These are phyloP conservation scores for Hericium rajendrae DNA, from an alignment of 768 basidiomycete species.

Conservation along the genomic window DNA sequence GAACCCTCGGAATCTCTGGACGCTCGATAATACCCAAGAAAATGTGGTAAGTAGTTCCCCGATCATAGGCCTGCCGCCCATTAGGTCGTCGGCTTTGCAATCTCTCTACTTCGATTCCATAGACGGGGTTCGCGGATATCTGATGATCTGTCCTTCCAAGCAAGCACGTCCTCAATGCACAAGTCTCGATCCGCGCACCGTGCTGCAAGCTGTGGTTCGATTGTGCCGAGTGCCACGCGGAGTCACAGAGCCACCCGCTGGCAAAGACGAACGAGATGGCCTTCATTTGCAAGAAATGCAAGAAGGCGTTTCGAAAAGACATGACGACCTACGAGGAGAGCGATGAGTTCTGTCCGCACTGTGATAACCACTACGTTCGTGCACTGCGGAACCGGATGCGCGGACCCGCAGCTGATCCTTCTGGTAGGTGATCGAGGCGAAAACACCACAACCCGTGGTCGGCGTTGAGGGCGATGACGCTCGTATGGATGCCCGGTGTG, in stretches of 20 bases:
- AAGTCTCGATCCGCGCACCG: slow-evolving; percentile 91
- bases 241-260: slow-evolving; percentile 65
- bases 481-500: slow-evolving; percentile 76
- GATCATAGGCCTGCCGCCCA: no score
- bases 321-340: slow-evolving; percentile 89
- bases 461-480: slow-evolving; percentile 90
- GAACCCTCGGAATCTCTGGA: no score
- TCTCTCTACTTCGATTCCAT: no score
- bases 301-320: slow-evolving; percentile 95
- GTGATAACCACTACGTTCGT: slow-evolving; percentile 95
- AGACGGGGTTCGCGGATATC: no score
- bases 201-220: slow-evolving; percentile 99
- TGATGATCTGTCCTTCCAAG: slow-evolving; percentile 27
- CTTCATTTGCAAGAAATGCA: slow-evolving; percentile 83
- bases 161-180: slow-evolving; percentile 94
- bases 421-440: slow-evolving; percentile 83
- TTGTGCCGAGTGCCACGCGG: slow-evolving; percentile 92
- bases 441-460: slow-evolving; percentile 77
- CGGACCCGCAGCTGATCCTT: background rate
- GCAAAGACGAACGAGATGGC: slow-evolving; percentile 74
- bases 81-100: no score
- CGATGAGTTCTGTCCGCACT: slow-evolving; percentile 96
- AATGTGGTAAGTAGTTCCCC: no score
- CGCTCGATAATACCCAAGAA: no score
- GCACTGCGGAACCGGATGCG: background rate